phyloP scores from a whole-genome alignment of 441 rosid species.

The Erysimum pusillum region DNA sequence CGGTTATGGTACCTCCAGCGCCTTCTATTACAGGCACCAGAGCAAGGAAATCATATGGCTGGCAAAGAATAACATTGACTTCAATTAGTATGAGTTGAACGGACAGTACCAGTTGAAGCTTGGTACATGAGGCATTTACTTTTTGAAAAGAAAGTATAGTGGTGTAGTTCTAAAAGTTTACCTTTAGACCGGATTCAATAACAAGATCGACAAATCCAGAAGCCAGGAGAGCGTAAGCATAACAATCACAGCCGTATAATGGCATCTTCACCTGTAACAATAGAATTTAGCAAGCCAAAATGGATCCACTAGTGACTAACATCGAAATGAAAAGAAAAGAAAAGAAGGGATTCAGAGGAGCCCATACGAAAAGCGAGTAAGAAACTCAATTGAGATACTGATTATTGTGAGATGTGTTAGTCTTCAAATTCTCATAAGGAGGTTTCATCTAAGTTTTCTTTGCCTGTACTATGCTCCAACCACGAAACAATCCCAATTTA shows the following conservation, averaged over 20 bases:
- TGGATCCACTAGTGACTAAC: constrained; percentile 2
- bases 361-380: constrained; percentile 6
- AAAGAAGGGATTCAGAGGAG: constrained; percentile 20
- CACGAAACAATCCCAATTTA: constrained; percentile 18
- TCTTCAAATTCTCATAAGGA: not conserved
- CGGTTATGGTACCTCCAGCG: constrained; percentile 88
- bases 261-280: constrained; percentile 84
- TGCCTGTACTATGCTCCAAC: not conserved
- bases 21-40: constrained; percentile 94
- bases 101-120: constrained; percentile 10
- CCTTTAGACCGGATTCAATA: constrained; percentile 92
- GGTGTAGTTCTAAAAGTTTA: constrained; percentile 45
- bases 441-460: not conserved
- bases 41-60: constrained; percentile 97
- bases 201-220: constrained; percentile 97
- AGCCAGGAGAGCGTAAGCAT: constrained; percentile 95
- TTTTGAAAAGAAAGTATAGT: constrained; percentile 2
- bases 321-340: not conserved
- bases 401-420: not conserved
- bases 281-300: constrained; percentile 24
- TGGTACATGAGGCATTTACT: constrained; percentile 21
- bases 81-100: constrained; percentile 23
- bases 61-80: constrained; percentile 30
- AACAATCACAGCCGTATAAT: constrained; percentile 96
- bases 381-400: constrained; percentile 25